Conservation (phyloP, 805 yeast species). For the Maudiozyma saulgeensis region DNA sequence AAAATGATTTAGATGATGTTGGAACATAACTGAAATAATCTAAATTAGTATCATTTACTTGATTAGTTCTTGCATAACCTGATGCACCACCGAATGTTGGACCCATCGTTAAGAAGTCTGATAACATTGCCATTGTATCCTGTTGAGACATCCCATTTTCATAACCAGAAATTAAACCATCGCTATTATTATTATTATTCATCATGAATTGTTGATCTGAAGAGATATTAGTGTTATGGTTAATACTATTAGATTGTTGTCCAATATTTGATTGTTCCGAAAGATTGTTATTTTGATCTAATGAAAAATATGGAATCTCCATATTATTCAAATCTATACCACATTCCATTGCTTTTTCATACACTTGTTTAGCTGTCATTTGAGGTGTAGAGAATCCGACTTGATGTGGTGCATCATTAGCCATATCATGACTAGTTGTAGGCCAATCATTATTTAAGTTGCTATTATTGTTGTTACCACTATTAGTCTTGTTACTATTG, state of each 20-base stretch:
- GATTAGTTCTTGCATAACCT: constrained; percentile 25
- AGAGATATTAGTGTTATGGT: background rate
- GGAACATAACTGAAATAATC: constrained; percentile 28
- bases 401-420: constrained; percentile 41
- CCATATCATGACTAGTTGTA: constrained; percentile 5
- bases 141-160: background rate
- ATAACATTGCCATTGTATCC: constrained; percentile 23
- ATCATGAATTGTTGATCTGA: background rate
- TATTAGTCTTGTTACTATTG: background rate
- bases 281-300: constrained; percentile 5
- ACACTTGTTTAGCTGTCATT: constrained; percentile 39
- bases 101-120: constrained; percentile 34
- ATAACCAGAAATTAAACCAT: background rate
- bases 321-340: constrained; percentile 21
- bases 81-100: constrained; percentile 35
- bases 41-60: constrained; percentile 25
- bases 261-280: background rate
- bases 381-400: constrained; percentile 82
- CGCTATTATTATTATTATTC: background rate
- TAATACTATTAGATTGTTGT: background rate
- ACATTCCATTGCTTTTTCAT: constrained; percentile 25
- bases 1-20: constrained; percentile 1
- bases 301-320: constrained; percentile 18
- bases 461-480: background rate
- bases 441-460: background rate